Evolutionary conservation across 1,139 yeast genomes (phyloP).

Genomic region (Komagataea norvegica): DNA sequence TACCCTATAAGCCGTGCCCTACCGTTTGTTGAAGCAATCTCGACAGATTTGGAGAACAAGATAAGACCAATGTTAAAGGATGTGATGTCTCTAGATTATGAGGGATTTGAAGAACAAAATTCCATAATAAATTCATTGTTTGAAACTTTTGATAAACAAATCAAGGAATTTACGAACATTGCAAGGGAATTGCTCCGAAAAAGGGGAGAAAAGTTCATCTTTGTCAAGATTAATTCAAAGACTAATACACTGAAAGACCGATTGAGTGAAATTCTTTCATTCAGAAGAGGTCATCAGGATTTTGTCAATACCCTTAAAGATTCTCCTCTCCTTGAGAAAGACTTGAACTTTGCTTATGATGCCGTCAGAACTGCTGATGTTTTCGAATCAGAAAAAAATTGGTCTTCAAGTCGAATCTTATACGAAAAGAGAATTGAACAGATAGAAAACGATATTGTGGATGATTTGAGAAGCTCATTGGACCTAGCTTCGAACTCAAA

Average conservation of each 20-base stretch:
- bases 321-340: slow-evolving; percentile 30
- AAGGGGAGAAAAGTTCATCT: slow-evolving; percentile 66
- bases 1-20: slow-evolving; percentile 68
- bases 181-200: slow-evolving; percentile 74
- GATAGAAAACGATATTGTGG: slow-evolving; percentile 43
- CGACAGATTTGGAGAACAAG: slow-evolving; percentile 39
- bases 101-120: slow-evolving; percentile 31
- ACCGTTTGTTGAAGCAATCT: slow-evolving; percentile 57
- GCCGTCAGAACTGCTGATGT: slow-evolving; percentile 35
- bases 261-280: slow-evolving; percentile 39
- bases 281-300: slow-evolving; percentile 54
- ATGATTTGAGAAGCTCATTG: slow-evolving; percentile 36
- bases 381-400: slow-evolving; percentile 32
- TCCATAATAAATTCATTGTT: slow-evolving; percentile 31
- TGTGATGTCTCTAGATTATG: slow-evolving; percentile 35
- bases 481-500: slow-evolving; percentile 37
- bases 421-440: slow-evolving; percentile 40
- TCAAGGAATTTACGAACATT: slow-evolving; percentile 51
- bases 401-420: slow-evolving; percentile 37
- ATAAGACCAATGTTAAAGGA: slow-evolving; percentile 29
- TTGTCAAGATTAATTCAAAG: slow-evolving; percentile 52
- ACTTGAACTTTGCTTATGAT: slow-evolving; percentile 39
- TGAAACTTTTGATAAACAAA: slow-evolving; percentile 44
- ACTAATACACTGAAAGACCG: slow-evolving; percentile 45
- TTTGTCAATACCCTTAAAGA: slow-evolving; percentile 37